phyloP scores from a whole-genome alignment of 2,329 filamentous ascomycete genomes.

The Mycogone perniciosa region DNA sequence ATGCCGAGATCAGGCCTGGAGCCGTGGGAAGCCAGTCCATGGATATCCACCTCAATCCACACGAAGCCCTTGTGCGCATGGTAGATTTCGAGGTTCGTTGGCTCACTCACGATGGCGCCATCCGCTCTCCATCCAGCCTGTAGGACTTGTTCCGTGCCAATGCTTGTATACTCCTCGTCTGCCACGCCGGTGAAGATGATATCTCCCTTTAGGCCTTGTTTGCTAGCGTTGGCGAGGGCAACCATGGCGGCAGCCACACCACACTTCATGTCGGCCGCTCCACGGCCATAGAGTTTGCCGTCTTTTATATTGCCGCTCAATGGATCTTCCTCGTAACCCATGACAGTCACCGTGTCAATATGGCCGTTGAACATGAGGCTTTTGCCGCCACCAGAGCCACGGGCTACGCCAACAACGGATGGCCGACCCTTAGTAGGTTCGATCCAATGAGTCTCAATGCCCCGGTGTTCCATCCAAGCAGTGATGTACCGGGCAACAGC shows the following conservation, averaged over 20 bases:
- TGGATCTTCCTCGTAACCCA: constrained; percentile 40
- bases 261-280: constrained; percentile 46
- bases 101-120: constrained; percentile 44
- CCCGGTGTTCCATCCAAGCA: constrained; percentile 45
- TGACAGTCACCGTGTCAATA: constrained; percentile 44
- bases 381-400: constrained; percentile 41
- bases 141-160: constrained; percentile 45
- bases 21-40: constrained; percentile 37
- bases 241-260: constrained; percentile 42
- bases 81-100: constrained; percentile 36
- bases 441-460: constrained; percentile 44
- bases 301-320: constrained; percentile 36
- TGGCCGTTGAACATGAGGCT: constrained; percentile 49
- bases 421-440: constrained; percentile 41
- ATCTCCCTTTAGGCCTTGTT: constrained; percentile 37
- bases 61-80: constrained; percentile 47
- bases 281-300: constrained; percentile 39
- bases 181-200: constrained; percentile 48
- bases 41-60: constrained; percentile 37
- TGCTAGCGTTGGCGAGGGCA: constrained; percentile 33
- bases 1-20: constrained; percentile 38
- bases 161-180: constrained; percentile 45
- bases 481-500: constrained; percentile 40
- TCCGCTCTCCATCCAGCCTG: constrained; percentile 48
- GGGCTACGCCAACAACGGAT: constrained; percentile 42